These are phyloP conservation scores for Hypoxylon sp. DNA, from an alignment of 2,329 filamentous ascomycete species.

Conservation along the genomic window DNA sequence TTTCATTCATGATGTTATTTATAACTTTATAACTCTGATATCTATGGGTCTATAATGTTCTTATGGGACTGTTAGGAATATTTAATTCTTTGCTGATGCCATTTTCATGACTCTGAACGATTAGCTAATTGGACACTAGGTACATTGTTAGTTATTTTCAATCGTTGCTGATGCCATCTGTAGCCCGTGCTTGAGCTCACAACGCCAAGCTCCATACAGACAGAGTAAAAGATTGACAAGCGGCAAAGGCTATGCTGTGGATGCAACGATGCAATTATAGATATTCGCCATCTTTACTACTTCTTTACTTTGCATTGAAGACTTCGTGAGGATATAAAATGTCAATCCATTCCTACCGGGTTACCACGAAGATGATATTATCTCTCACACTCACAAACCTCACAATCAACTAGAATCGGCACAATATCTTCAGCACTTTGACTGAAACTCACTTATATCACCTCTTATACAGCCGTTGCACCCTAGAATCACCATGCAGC, in stretches of 20 bases:
- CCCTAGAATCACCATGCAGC: background rate
- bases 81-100: background rate
- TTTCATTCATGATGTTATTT: constrained; percentile 3
- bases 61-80: too few species aligned
- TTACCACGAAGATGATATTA: constrained; percentile 1
- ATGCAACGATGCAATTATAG: background rate
- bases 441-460: background rate
- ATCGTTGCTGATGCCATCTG: constrained; percentile 1
- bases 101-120: background rate
- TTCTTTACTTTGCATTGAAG: background rate
- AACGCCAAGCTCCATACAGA: background rate
- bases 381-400: background rate
- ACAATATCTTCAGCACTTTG: constrained; percentile 3
- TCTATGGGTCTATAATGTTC: too few species aligned
- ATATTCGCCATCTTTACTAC: background rate
- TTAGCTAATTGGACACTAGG: too few species aligned
- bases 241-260: background rate
- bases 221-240: constrained; percentile 1
- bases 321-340: background rate
- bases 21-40: background rate
- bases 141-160: too few species aligned
- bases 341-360: background rate
- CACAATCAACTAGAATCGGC: constrained; percentile 2
- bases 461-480: background rate
- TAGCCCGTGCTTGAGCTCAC: background rate